Evolutionary conservation across 805 yeast species (phyloP), one percentile per base, ranked within the genome.

Genomic region (Candida nemodendra): DNA sequence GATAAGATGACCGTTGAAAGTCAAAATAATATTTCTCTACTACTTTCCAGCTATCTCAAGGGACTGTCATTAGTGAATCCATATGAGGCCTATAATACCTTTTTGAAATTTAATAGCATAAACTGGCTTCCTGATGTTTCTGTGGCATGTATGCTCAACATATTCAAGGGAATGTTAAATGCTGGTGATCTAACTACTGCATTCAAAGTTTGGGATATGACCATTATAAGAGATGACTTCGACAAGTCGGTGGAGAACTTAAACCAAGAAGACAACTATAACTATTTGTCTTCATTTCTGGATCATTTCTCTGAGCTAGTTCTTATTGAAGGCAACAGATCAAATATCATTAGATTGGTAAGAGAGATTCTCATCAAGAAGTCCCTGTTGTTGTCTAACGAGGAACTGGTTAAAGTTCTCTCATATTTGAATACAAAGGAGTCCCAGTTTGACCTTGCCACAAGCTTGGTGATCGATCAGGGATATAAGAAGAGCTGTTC

Each of bases 111-210:
- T 31, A 56, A 59, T 30, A 39, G 54, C 3, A 43, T 55, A 19
- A 38, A 50, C 11, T 59, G 64, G 62, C 47, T 64, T 32, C 69
- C 69, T n/a, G 63, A 60, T 33, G 56, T 61, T 13, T 39, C 54
- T 18, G 53, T 61, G 25, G 47, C 47, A 27, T 47, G 54, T 19
- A 35, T 62, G 30, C 16, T 59, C 28, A 40, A 48, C 16, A 35
- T 62, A 13, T 50, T 58, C 32, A 52, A 56, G 29, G 48, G 47
- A 22, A 46, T 48, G 15, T 30, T 56, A 18, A 50, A 55, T 23
- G 15, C 17, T 6, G 41, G 50, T 6, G 57, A 62, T 30, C 41
- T 54, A 11, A 21, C 28, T 4, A 38, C 45, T 29, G 57, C 64
- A 4, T 22, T 36, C 4, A 60, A 53, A 39, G 48, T 62, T 12